Percentiles rank a stretch among this genome's conserved stretches.
phyloP scores from a whole-genome alignment of 2,329 filamentous ascomycete genomes.

The Trichoderma arundinaceum region DNA sequence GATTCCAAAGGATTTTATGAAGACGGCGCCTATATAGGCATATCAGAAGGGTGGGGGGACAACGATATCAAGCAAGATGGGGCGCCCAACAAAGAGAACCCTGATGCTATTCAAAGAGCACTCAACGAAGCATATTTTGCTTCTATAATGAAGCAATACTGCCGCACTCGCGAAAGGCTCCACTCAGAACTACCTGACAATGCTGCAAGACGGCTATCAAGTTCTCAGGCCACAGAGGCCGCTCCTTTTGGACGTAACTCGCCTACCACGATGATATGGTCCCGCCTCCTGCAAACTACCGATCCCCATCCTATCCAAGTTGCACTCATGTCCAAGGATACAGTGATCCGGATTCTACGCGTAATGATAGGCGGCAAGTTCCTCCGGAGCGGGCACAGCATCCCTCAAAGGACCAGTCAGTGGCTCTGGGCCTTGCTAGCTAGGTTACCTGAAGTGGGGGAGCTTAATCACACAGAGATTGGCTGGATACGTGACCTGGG shows the following conservation, averaged over 20 bases:
- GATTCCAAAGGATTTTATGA: slow-evolving; percentile 70
- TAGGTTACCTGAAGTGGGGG: slow-evolving; percentile 73
- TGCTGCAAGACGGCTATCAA: slow-evolving; percentile 59
- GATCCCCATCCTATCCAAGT: slow-evolving; percentile 66
- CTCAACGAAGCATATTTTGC: slow-evolving; percentile 71
- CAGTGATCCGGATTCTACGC: slow-evolving; percentile 69
- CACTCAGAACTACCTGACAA: slow-evolving; percentile 59
- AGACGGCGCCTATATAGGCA: slow-evolving; percentile 79
- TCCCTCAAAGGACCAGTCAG: slow-evolving; percentile 71
- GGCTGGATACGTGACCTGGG: slow-evolving; percentile 79
- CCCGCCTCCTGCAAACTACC: slow-evolving; percentile 54
- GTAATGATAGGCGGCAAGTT: slow-evolving; percentile 70
- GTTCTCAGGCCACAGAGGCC: slow-evolving; percentile 61
- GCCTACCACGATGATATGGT: slow-evolving; percentile 59
- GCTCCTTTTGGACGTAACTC: slow-evolving; percentile 58
- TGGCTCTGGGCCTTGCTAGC: slow-evolving; percentile 89
- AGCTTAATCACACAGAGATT: slow-evolving; percentile 76
- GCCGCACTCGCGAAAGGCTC: slow-evolving; percentile 66
- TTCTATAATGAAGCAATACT: slow-evolving; percentile 69
- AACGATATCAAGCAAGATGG: slow-evolving; percentile 41
- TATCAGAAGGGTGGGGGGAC: slow-evolving; percentile 50
- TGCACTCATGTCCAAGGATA: slow-evolving; percentile 68
- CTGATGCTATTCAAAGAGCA: slow-evolving; percentile 42
- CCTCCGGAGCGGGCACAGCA: slow-evolving; percentile 61
- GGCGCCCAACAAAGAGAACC: slow-evolving; percentile 38